A percentile compares a stretch with the other conserved stretches of the same genome.
phyloP scores from a whole-genome alignment of 768 basidiomycete genomes.

The Hydnomerulius pinastri region DNA sequence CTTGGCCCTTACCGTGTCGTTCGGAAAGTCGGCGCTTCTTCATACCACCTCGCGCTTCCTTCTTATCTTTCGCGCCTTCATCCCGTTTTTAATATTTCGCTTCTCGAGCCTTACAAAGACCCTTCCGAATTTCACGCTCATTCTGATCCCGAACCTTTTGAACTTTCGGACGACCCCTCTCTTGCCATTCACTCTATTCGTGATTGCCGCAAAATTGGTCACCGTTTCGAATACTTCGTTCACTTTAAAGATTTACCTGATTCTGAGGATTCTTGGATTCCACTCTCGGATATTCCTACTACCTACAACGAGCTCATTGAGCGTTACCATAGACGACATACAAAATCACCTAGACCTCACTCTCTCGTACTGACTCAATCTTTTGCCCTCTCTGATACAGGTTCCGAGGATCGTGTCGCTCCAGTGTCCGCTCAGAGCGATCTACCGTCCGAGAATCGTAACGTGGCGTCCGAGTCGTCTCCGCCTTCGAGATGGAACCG shows the following conservation, averaged over 20 bases:
- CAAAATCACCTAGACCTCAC: background rate
- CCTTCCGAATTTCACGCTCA: conserved; percentile 37
- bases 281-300: conserved; percentile 4
- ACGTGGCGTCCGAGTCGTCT: background rate
- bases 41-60: conserved; percentile 35
- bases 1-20: conserved; percentile 29
- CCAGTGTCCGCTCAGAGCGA: too few species aligned
- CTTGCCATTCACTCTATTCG: conserved; percentile 2
- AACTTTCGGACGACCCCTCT: background rate
- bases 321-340: too few species aligned
- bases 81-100: conserved; percentile 42
- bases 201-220: conserved; percentile 5
- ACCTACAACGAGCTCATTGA: conserved; percentile 4
- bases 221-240: conserved; percentile 3
- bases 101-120: conserved; percentile 34
- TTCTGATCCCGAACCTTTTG: conserved; percentile 11
- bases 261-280: conserved; percentile 5
- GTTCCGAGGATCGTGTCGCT: too few species aligned
- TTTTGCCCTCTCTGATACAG: too few species aligned
- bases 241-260: background rate
- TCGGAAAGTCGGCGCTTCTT: conserved; percentile 12
- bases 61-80: conserved; percentile 35
- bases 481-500: background rate
- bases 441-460: too few species aligned
- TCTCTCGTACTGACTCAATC: too few species aligned